Evolutionary conservation across 2,329 filamentous ascomycete genomes (phyloP).

Genomic region (Zymoseptoria tritici): DNA sequence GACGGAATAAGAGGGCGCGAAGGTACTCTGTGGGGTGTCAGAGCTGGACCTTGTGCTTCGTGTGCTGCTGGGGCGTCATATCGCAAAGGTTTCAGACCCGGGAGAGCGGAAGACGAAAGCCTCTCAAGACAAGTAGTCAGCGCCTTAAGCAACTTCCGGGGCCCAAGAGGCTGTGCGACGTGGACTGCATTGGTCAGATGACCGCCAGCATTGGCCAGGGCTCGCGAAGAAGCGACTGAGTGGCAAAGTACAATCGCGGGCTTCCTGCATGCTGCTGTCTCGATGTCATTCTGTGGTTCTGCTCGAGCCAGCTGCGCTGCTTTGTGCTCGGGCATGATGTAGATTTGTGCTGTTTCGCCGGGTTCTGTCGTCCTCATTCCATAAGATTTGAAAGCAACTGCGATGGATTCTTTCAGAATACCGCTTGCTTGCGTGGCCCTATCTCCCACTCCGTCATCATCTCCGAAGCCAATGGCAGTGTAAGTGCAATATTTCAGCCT

Average conservation of each 20-base stretch:
- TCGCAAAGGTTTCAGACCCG: not conserved
- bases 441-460: not conserved
- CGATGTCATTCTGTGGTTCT: not conserved
- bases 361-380: not conserved
- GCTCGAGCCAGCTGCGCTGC: not conserved
- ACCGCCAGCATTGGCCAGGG: not conserved
- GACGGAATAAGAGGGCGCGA: not conserved
- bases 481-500: not conserved
- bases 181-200: not conserved
- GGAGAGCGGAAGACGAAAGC: not conserved
- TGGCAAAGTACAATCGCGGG: not conserved
- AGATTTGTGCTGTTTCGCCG: not conserved
- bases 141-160: conserved; percentile 6
- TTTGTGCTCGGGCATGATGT: not conserved
- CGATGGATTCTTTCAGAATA: not conserved
- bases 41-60: not conserved
- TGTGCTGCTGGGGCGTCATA: not conserved
- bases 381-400: not conserved
- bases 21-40: not conserved
- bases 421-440: not conserved
- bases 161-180: conserved; percentile 8
- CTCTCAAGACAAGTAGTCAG: conserved; percentile 3
- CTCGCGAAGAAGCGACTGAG: not conserved
- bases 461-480: not conserved
- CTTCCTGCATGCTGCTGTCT: not conserved